Base-by-base conservation (phyloP, 495 filamentous ascomycete species). In the Glonium stellatum region DNA sequence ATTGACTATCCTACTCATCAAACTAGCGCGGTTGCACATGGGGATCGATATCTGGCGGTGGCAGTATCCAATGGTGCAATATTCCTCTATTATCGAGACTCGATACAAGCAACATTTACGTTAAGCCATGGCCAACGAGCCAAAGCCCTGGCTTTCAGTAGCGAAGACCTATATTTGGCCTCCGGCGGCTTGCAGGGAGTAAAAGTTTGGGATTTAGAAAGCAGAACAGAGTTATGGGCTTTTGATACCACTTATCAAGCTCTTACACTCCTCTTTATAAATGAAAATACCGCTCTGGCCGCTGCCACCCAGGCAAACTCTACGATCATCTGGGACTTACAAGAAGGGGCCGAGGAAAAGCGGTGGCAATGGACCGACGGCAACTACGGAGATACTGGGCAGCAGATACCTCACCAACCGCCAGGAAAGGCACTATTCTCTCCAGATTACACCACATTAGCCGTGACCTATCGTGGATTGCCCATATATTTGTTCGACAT, bases 81-180 rank as follows among this genome's bases (percentile, higher is more conserved):
- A 25, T 27, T 22, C 25, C 31, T 56, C 6, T 48, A 5, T 54
- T 67, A 46, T 67, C 49, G 31, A 54, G 1, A 55, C 55, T 27
- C 61, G 66, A 12, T 69, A 25, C 50, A 71, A 71, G 36, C 68
- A 72, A 61, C 58, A 31, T 57, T 42, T 31, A 35, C 23, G 10
- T 47, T 75, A 0, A 54, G 64, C 31, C 70, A 75, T 56, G 63
- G 69, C 6, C 68, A 73, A 42, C 41, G 58, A 6, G 70, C 68
- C 31, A 65, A 31, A 8, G 27, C 36, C 10, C 21, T 70, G 18
- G 31, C 34, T 11, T 63, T 70, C 54, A 50, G 35, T 10, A 51
- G 18, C 8, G 31, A 57, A 42, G 49, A 41, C 19, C 49, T 54
- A 5, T 19, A 59, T 23, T 52, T 68, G 22, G 62, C 59, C 19